Evolutionary conservation across 2,329 filamentous ascomycete genomes (phyloP), one percentile per base, ranked within the genome.

Genomic region (Penicillium sp.): DNA sequence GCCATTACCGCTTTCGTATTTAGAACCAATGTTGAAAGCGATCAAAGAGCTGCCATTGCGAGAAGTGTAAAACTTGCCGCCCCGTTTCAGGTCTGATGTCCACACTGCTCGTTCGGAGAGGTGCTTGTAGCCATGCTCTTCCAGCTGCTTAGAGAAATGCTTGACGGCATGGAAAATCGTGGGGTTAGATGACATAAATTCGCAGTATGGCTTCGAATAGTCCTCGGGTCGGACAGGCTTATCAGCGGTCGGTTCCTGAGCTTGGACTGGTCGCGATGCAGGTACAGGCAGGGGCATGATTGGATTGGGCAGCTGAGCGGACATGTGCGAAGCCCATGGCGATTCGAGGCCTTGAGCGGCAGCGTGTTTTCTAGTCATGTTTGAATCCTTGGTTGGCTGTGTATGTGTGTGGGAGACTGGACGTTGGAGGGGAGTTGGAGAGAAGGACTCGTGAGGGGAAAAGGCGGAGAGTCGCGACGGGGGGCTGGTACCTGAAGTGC

Each of bases 131-230:
- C 91, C 93, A 35, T 84, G 79, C 36, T 84, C 80, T 58, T 82
- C 79, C 44, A 97, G 81, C 66, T 91, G 86, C 53, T 81, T 78
- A 66, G 87, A 85, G 70, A 96, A 90, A 64, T 90, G 84, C 54
- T 85, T 83, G 27, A 97, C 91, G 1, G 90, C 85, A 68, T 99
- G 94, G 73, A 96, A 99, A 43, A 97, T 84, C 8, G 94, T 97
- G 0, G 94, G 94, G 69, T 97, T 96, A 58, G 89, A 82, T 41
- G 86, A 89, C 77, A 97, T 83, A 70, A 97, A 97, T 48, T 90
- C 82, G 70, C 88, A 87, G 71, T 96, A 97, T 0, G 91, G 90
- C 74, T 91, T 81, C 8, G 90, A 89, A 71, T 91, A 96, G 55
- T 80, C 80, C 66, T 86, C 85, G 4, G 76, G 74, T 10, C 59